Evolutionary conservation across 345 rosid genomes (phyloP), one percentile per base, ranked within the genome.

Genomic region (Eucalyptus tenuipes): DNA sequence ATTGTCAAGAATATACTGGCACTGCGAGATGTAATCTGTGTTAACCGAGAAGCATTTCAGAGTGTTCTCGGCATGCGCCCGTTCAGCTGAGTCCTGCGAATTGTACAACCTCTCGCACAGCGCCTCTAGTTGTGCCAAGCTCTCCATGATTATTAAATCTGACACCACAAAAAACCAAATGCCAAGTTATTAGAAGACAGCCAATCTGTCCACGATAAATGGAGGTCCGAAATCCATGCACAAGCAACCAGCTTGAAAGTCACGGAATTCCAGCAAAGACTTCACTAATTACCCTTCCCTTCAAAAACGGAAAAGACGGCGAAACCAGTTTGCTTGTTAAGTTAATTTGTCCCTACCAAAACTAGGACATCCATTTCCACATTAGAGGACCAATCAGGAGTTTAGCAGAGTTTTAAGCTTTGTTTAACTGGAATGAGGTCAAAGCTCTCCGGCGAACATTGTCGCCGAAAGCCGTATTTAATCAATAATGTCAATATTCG

Each of bases 1-100:
- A 90, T 98, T 95, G 92, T 98, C 99, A 27, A 98, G 99, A 91
- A 98, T 98, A 95, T 92, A 98, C 90, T 97, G 99, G 89, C 99
- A 98, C 87, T 98, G 99, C 3, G 99, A 93, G 64, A 98, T 98
- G 93, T 97, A 98, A 59, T 98, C 99, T 0, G 95, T 96, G 89
- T 96, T 98, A 61, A 93, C 95, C 1, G 99, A 97, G 87, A 98
- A 98, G 89, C 97, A 95, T 94, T 96, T 97, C 92, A 98, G 92
- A 87, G 99, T 94, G 92, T 94, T 96, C 94, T 98, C 99, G 4
- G 98, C 99, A 12, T 94, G 98, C 48, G 99, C 98, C 24, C 99
- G 89, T 90, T 98, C 99, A 18, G 93, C 97, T 3, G 97, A 94
- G 92, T 98, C 99, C 92, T 94, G 97, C n/a, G 99, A 97, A 89